Base-by-base conservation (phyloP, 2,329 filamentous ascomycete species). In the Falciphora oryzae region DNA sequence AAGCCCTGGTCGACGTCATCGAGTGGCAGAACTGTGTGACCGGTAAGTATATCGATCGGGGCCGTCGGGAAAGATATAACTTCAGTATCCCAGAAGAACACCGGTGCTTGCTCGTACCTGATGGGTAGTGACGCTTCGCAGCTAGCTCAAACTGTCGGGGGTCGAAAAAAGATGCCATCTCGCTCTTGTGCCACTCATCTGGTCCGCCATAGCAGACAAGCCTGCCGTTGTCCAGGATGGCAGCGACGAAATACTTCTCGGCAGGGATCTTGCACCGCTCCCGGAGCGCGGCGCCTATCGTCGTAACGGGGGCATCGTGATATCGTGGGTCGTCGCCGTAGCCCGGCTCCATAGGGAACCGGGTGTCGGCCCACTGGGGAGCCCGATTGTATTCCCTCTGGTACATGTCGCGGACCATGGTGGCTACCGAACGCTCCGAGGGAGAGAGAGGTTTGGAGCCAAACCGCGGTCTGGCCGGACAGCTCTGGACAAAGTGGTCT, bases 201-300 rank as follows among this genome's bases (percentile, higher is more conserved):
- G 81, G 80, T 3, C 80, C 80, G 3, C 78, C 76, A 64, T 82
- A 83, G 4, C 77, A 81, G 65, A 77, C 75, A 1, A 76, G 70
- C 22, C 76, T 75, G 27, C 81, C 81, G 65, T 83, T 80, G 32
- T 84, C 80, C 50, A 78, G 74, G 57, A 84, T 74, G 2, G 78
- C 79, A 14, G 80, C 82, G 44, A 86, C 75, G 67, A 86, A 85
- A 70, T 81, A 86, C 66, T 76, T 75, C 63, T 79, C 77, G 14
- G 79, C 79, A 1, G 80, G 78, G 59, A 86, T 83, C 53, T 79
- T 77, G 68, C 83, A 85, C 57, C 82, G 76, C 61, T 83, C 79
- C 22, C 80, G 76, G 14, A 87, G 73, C 31, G 81, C 83, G 66
- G 80, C 77, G 44, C 80, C 79, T 44, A 86, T 83, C n/a, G 69